Conservation (phyloP, 192 early-diverging fungal genomes). For the Chytriomyces sp. region DNA sequence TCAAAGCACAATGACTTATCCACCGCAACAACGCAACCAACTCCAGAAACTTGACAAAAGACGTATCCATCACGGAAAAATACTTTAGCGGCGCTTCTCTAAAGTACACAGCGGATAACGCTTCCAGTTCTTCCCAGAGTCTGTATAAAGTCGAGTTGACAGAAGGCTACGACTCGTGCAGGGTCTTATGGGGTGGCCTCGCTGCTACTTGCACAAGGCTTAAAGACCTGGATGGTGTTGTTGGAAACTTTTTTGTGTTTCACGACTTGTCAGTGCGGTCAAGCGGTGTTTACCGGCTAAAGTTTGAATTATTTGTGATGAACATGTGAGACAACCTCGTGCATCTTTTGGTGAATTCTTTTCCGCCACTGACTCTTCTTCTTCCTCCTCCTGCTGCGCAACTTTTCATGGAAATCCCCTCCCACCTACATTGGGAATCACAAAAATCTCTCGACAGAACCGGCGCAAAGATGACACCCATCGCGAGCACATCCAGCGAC, state of each 20-base stretch:
- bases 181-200: slow-evolving; percentile 37
- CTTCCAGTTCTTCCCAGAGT: not conserved
- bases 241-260: slow-evolving; percentile 56
- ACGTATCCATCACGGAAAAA: not conserved
- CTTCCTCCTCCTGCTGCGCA: too few relatives aligned
- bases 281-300: slow-evolving; percentile 47
- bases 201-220: slow-evolving; percentile 21
- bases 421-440: too few relatives aligned
- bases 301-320: slow-evolving; percentile 39
- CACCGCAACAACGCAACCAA: not conserved
- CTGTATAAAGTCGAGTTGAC: slow-evolving; percentile 6
- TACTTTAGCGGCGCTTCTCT: not conserved
- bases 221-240: slow-evolving; percentile 35
- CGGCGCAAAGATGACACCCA: not conserved
- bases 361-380: too few relatives aligned
- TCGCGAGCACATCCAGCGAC: slow-evolving; percentile 11
- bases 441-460: not conserved
- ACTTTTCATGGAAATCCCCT: too few relatives aligned
- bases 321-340: not conserved
- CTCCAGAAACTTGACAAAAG: not conserved
- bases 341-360: too few relatives aligned
- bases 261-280: slow-evolving; percentile 51
- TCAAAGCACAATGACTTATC: too few relatives aligned
- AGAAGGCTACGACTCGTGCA: slow-evolving; percentile 2
- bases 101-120: not conserved